Evolutionary conservation across 345 rosid species (phyloP), one percentile per base, ranked within the genome.

Genomic region (Populus euphratica): DNA sequence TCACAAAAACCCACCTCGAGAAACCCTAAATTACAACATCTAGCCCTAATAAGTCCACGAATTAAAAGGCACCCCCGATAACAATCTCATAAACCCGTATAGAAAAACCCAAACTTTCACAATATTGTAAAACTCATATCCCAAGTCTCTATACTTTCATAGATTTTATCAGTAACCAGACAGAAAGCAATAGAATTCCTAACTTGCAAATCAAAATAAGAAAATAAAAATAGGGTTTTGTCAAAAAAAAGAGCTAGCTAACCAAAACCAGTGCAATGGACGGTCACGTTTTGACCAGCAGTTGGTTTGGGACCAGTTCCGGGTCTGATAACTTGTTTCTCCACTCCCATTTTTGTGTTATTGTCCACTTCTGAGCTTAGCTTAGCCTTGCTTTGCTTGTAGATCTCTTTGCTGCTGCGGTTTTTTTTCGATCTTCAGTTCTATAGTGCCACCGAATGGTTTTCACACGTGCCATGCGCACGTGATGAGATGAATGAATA

Each of bases 251-350:
- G 16, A 31, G 72, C 17, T 3, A 9, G 52, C 77, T 73, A 25
- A 83, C 88, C 88, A 47, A 69, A 86, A 35, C 88, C 88, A 14
- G 88, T 83, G 85, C 88, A 83, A 81, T 86, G 88, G 68, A 86
- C 86, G 74, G 88, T 83, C 83, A 86, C 88, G 56, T 33, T 86
- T 76, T 86, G 88, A 35, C 88, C 88, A 56, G 70, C 67, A 9
- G 52, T 12, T 2, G 88, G 88, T 59, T 77, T 83, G 50, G 85
- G 86, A 35, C 88, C 88, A 25, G 41, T 76, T 64, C 88, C 88
- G 9, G 86, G 80, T 35, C 85, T 74, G 73, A 86, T 68, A 21
- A 86, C 77, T 50, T 81, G 79, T 73, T 83, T 81, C 79, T 86
- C 88, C 21, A 86, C 76, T 81, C 88, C 88, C 88, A 86, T 86